phyloP scores from a whole-genome alignment of 495 filamentous ascomycete species.

The Xylaria venustula region DNA sequence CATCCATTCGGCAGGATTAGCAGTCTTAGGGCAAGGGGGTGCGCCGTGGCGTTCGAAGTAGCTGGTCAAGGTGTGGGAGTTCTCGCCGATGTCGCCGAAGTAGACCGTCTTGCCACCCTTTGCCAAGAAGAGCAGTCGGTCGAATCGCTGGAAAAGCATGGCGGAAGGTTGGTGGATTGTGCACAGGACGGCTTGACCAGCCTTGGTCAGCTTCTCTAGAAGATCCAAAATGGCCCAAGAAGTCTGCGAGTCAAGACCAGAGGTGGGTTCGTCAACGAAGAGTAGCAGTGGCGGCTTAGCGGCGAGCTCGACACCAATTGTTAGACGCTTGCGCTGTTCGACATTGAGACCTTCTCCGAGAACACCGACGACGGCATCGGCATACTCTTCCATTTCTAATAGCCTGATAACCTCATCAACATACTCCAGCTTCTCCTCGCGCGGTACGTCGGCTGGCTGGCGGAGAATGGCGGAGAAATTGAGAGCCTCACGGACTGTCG shows the following conservation, averaged over 20 bases:
- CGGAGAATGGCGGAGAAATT: constrained; percentile 81
- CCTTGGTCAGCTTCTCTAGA: constrained; percentile 76
- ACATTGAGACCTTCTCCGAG: constrained; percentile 90
- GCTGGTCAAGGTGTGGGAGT: constrained; percentile 65
- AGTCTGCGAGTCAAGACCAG: constrained; percentile 80
- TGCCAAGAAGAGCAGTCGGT: constrained; percentile 79
- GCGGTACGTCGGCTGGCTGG: constrained; percentile 68
- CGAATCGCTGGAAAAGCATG: constrained; percentile 88
- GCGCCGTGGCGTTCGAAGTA: constrained; percentile 86
- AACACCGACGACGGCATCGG: constrained; percentile 84
- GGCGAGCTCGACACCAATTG: constrained; percentile 88
- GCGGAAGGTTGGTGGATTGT: constrained; percentile 94
- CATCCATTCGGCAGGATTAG: constrained; percentile 98
- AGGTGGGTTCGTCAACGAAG: constrained; percentile 89
- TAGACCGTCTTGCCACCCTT: constrained; percentile 84
- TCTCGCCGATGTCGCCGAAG: constrained; percentile 84
- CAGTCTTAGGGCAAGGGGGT: constrained; percentile 65
- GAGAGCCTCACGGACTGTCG: constrained; percentile 83
- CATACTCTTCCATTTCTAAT: constrained; percentile 83
- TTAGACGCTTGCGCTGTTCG: constrained; percentile 85
- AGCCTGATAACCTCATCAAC: constrained; percentile 90
- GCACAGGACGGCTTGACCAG: constrained; percentile 83
- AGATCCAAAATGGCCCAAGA: constrained; percentile 81
- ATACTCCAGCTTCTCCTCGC: constrained; percentile 76
- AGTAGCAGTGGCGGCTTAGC: constrained; percentile 87